phyloP scores from a whole-genome alignment of 768 basidiomycete species.

The Termitomyces sp. region DNA sequence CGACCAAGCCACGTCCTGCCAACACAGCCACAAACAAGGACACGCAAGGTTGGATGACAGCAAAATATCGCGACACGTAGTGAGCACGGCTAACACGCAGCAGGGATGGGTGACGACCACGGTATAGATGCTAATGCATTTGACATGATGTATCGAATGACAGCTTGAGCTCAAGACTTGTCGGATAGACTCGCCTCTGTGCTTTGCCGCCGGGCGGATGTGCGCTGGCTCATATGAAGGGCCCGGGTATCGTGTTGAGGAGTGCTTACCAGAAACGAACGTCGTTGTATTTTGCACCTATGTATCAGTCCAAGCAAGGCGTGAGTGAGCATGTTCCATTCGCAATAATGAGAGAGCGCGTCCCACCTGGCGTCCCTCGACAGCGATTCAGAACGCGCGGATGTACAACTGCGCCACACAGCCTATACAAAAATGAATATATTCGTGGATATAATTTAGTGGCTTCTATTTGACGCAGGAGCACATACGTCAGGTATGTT shows the following conservation, averaged over 20 bases:
- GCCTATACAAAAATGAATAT: conserved; percentile 43
- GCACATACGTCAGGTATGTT: conserved; percentile 58
- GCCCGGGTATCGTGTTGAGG: conserved; percentile 61
- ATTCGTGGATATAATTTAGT: neutral
- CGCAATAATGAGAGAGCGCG: neutral
- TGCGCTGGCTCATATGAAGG: conserved; percentile 62
- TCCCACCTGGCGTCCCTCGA: conserved; percentile 65
- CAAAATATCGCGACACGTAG: neutral
- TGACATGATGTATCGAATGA: neutral
- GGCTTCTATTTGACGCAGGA: too few relatives aligned
- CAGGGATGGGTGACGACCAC: neutral
- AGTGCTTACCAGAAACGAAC: conserved; percentile 63
- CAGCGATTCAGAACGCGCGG: conserved; percentile 68
- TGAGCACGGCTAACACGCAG: neutral
- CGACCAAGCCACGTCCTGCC: conserved; percentile 25
- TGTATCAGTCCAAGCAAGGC: neutral
- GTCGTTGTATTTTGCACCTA: conserved; percentile 58
- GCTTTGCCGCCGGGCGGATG: conserved; percentile 57
- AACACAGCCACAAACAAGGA: conserved; percentile 22
- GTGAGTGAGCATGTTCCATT: neutral
- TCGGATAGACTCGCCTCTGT: too few relatives aligned
- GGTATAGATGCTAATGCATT: neutral
- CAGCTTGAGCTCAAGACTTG: neutral
- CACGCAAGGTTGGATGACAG: conserved; percentile 12
- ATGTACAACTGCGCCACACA: conserved; percentile 73